phyloP scores from a whole-genome alignment of 2,329 filamentous ascomycete genomes.

The Diaporthe destruens region DNA sequence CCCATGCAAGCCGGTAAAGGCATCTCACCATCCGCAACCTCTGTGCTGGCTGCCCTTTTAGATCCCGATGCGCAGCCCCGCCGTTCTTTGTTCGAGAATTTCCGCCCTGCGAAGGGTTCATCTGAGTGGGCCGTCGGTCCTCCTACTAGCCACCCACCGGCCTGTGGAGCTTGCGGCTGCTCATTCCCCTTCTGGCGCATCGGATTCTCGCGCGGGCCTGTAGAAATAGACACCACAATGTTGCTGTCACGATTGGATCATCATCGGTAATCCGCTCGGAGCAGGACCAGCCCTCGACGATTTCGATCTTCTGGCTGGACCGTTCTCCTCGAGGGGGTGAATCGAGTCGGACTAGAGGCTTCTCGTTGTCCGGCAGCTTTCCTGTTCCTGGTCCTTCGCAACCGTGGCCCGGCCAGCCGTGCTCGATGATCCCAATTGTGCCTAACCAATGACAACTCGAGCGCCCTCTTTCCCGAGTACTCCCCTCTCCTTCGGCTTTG shows the following conservation, averaged over 20 bases:
- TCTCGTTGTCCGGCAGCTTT: not conserved
- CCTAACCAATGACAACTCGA: constrained; percentile 78
- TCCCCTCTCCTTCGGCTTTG: constrained; percentile 93
- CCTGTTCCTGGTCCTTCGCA: not conserved
- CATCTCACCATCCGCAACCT: not conserved
- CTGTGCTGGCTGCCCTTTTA: constrained; percentile 11
- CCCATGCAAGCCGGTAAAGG: constrained; percentile 9
- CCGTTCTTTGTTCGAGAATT: constrained; percentile 26
- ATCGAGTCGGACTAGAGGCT: not conserved
- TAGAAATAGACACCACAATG: not conserved
- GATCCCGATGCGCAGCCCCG: constrained; percentile 7
- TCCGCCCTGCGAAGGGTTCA: not conserved
- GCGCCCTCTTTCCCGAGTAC: constrained; percentile 96
- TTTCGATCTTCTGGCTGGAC: constrained; percentile 1
- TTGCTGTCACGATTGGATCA: not conserved
- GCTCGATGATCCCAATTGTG: constrained; percentile 18
- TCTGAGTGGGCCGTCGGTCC: not conserved
- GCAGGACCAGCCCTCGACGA: not conserved
- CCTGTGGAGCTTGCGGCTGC: not conserved
- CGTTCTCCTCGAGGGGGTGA: not conserved
- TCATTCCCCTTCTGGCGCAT: constrained; percentile 5
- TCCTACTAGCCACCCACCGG: not conserved
- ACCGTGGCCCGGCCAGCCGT: constrained; percentile 1
- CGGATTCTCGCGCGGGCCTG: not conserved
- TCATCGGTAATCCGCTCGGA: not conserved